phyloP scores from a whole-genome alignment of 2,329 filamentous ascomycete genomes.

The Penicillium oxalicum region DNA sequence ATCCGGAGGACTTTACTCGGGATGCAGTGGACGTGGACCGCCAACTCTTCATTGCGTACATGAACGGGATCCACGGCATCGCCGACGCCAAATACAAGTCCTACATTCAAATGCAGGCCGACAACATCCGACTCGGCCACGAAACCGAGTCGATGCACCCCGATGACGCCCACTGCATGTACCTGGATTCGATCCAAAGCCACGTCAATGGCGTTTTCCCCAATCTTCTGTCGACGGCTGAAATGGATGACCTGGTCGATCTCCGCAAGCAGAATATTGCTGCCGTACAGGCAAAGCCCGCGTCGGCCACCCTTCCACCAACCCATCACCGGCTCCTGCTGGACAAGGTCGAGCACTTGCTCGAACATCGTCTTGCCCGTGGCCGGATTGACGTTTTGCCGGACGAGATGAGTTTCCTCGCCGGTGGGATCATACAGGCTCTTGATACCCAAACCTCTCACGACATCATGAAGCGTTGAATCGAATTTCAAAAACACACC shows the following conservation, averaged over 20 bases:
- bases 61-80: slow-evolving; percentile 39
- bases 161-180: slow-evolving; percentile 27
- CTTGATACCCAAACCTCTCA: slow-evolving; percentile 20
- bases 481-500: too few relatives aligned
- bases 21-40: slow-evolving; percentile 37
- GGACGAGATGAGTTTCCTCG: slow-evolving; percentile 38
- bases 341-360: slow-evolving; percentile 30
- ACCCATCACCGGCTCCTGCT: slow-evolving; percentile 21
- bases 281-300: slow-evolving; percentile 7
- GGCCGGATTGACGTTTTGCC: slow-evolving; percentile 28
- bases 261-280: slow-evolving; percentile 22
- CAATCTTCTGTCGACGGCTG: slow-evolving; percentile 34
- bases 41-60: slow-evolving; percentile 36
- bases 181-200: slow-evolving; percentile 32
- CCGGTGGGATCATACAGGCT: slow-evolving; percentile 33
- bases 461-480: too few relatives aligned
- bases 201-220: slow-evolving; percentile 39
- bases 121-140: slow-evolving; percentile 30
- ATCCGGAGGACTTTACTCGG: slow-evolving; percentile 32
- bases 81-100: slow-evolving; percentile 29
- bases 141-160: slow-evolving; percentile 30
- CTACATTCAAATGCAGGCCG: slow-evolving; percentile 29
- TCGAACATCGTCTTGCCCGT: slow-evolving; percentile 30
- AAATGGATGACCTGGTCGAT: slow-evolving; percentile 30
- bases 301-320: slow-evolving; percentile 4